Evolutionary conservation across 257 asterid species (phyloP), one percentile per base, ranked within the genome.

Genomic region (Ocimum tenuiflorum): DNA sequence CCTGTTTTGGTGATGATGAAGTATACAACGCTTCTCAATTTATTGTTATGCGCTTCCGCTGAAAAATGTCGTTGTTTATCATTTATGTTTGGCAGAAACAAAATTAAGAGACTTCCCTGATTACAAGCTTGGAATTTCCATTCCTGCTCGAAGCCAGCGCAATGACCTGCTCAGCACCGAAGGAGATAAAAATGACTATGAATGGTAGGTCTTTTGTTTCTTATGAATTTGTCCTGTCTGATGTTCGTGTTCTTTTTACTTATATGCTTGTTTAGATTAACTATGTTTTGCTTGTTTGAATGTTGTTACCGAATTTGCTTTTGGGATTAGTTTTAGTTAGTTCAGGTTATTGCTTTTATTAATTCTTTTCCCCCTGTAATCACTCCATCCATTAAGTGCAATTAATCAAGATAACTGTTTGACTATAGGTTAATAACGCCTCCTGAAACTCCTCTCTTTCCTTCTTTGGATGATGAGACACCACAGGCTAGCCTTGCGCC

Each of bases 401-500:
- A n/a, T n/a, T n/a, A n/a, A n/a, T n/a, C n/a, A n/a, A n/a, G n/a
- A n/a, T n/a, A n/a, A n/a, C n/a, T n/a, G n/a, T n/a, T n/a, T n/a
- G n/a, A n/a, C n/a, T n/a, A 18, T 65, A 94, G 99, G 99, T 82
- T 94, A 79, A 79, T 88, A 74, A 90, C 99, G 47, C 99, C 99
- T 69, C 99, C 99, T 0, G 99, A 90, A 50, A 94, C 97, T 60
- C 99, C 99, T 65, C 90, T 94, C 23, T 94, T 94, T 71, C 63
- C 88, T 63, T 88, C 95, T 43, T 71, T 94, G 87, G 99, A 94
- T 64, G 99, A 90, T 69, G 96, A 86, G 78, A 64, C 65, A 47
- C 87, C 80, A 1, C 69, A 80, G 54, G 46, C 65, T 74, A 80
- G 74, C 74, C 82, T 74, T 65, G 80, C 81, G 53, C 84, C 78